Percentiles rank a stretch among this genome's conserved stretches.
Conservation (phyloP, 257 asterid species). For the Gentiana macrophylla region DNA sequence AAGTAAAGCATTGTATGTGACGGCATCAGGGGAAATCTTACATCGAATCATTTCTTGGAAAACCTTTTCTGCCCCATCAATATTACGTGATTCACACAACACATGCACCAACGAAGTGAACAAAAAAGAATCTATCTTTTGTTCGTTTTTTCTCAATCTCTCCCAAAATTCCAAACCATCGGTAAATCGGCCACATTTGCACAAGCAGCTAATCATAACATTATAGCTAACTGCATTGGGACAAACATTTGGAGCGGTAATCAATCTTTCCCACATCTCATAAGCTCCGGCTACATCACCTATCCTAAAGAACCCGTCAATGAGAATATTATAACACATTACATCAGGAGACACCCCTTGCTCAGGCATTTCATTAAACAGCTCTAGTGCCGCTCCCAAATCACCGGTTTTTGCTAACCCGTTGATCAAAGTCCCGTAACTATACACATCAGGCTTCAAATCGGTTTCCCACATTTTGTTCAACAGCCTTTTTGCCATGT, state of each 20-base stretch:
- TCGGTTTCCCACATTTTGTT: conserved; percentile 37
- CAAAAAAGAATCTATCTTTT: conserved; percentile 57
- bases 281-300: conserved; percentile 43
- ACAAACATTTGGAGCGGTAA: conserved; percentile 36
- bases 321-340: conserved; percentile 62
- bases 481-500: conserved; percentile 36
- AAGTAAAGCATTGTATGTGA: conserved; percentile 59
- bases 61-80: conserved; percentile 59
- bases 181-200: conserved; percentile 53
- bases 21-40: conserved; percentile 51
- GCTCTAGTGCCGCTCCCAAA: conserved; percentile 35
- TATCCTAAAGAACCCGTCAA: conserved; percentile 56
- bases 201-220: conserved; percentile 76
- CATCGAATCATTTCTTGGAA: conserved; percentile 47
- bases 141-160: conserved; percentile 58
- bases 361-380: conserved; percentile 82
- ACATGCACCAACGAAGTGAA: conserved; percentile 71
- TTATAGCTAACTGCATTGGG: conserved; percentile 70
- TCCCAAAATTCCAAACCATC: conserved; percentile 61
- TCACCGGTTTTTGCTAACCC: conserved; percentile 56
- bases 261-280: conserved; percentile 62
- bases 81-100: conserved; percentile 56
- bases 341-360: conserved; percentile 64
- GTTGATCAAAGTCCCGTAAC: conserved; percentile 67
- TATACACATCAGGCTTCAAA: conserved; percentile 52